Evolutionary conservation across 169 alveolate genomes (phyloP), one percentile per base, ranked within the genome.

Genomic region (Eimeria necatrix): DNA sequence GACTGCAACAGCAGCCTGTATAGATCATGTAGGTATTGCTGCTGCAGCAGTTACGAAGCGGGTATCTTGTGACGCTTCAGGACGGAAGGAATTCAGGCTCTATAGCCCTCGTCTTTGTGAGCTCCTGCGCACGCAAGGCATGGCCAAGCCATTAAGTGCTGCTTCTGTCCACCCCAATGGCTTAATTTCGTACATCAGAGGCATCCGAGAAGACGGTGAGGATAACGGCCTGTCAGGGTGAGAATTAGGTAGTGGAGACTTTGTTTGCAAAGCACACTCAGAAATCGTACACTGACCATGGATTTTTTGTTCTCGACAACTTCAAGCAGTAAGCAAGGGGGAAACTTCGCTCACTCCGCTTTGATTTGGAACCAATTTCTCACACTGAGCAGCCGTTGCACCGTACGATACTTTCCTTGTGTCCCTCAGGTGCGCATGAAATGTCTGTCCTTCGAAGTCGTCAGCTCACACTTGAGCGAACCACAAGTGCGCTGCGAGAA

Each of bases 121-220:
- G 5, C 53, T 32, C 4, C 24, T 84, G 61, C 71, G 48, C 61
- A 64, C 92, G 12, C 32, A 12, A 22, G 92, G 92, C 61, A 59
- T 32, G 61, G 53, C 74, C 32, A 16, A n/a, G 80, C 14, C 32
- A 4, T 0, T 32, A 53, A 70, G 24, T 53, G 4, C 22, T n/a
- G 48, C 73, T 10, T 3, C 20, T 22, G 9, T 89, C 22, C 88
- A 74, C 32, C 73, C 94, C n/a, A 89, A 89, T 22, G 94, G 94
- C 4, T 86, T 89, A 9, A 89, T 89, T 5, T 64, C 86, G 59
- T 89, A 89, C 49, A 26, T 61, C 71, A 73, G 51, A 46, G 68
- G 60, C 87, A 89, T 89, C 48, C 60, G 94, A 18, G 74, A 71
- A 53, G 94, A 89, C 80, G 94, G 94, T 89, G 24, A 53, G 88